Conservation (phyloP, 805 yeast species). For the Isabelozyma gotoi region DNA sequence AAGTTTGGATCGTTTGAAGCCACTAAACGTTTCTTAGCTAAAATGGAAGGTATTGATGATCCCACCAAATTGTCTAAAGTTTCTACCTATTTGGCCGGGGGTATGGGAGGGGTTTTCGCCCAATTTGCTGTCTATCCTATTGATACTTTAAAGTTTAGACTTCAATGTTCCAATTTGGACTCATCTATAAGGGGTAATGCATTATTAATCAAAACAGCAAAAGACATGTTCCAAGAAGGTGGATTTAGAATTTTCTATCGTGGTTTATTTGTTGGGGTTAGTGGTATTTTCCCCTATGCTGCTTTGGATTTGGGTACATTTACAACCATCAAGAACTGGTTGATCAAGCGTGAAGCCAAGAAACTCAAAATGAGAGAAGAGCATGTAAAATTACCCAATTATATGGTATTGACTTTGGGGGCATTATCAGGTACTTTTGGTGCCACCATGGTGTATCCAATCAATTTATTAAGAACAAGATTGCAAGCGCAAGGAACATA, state of each 20-base stretch:
- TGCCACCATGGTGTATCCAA: constrained; percentile 92
- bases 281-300: constrained; percentile 97
- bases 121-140: constrained; percentile 94
- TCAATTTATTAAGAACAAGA: constrained; percentile 87
- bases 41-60: constrained; percentile 73
- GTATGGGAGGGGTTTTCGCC: constrained; percentile 91
- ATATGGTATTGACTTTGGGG: constrained; percentile 84
- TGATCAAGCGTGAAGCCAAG: constrained; percentile 62
- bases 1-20: constrained; percentile 95
- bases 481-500: constrained; percentile 96
- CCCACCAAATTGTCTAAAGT: constrained; percentile 66
- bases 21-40: constrained; percentile 71
- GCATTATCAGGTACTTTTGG: constrained; percentile 96
- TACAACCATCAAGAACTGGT: constrained; percentile 77
- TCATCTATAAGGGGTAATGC: constrained; percentile 59
- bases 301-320: constrained; percentile 95
- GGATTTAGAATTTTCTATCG: constrained; percentile 80
- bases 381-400: constrained; percentile 74
- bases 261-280: constrained; percentile 86
- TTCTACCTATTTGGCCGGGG: constrained; percentile 91
- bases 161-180: constrained; percentile 87
- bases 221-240: constrained; percentile 74
- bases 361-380: constrained; percentile 51
- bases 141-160: constrained; percentile 88
- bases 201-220: constrained; percentile 65